Base-by-base conservation (phyloP, 331 rosid species). In the Malus hybrid region DNA sequence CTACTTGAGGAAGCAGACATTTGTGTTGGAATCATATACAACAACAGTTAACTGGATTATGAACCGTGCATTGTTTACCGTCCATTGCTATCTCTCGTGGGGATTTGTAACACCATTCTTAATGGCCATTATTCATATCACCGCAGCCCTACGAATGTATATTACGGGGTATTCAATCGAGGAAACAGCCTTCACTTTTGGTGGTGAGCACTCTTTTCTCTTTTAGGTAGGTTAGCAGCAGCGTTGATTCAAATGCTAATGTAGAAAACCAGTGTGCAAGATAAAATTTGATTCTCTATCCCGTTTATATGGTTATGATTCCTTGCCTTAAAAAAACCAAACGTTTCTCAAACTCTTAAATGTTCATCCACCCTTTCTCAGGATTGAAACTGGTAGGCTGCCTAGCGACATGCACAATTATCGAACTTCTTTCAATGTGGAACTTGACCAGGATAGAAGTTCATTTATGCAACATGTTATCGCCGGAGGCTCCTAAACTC, bases 381-480 rank as follows among this genome's bases (percentile, higher is more conserved):
- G 99, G 99, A 77, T 80, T 95, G 85, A 68, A 64, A 68, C 75
- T 89, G 86, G 97, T 82, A 70, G 60, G 78, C 78, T 50, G 82
- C 70, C 87, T 86, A 33, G 90, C 84, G 29, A 39, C 26, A 33
- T 89, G 99, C 88, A 92, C 99, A 78, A 10, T 88, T 20, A 53
- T 88, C 14, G 90, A 89, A 76, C 97, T 95, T 72, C 77, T 92
- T 56, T 95, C 99, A 62, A 95, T 95, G 99, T 89, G 99, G 99
- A 95, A 92, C 87, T 85, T 95, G 90, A 95, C 99, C 66, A 85
- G 97, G 87, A 74, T 95, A 50, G 99, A 95, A 88, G 99, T 95
- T 84, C 90, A 77, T 58, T 84, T 95, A 50, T 95, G 99, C 92
- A 92, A 95, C 74, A 70, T 88, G 66, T 79, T 95, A 77, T 95